These are phyloP conservation scores for Notholithocarpus densiflorus DNA, from an alignment of 306 rosid species.

Conservation along the genomic window DNA sequence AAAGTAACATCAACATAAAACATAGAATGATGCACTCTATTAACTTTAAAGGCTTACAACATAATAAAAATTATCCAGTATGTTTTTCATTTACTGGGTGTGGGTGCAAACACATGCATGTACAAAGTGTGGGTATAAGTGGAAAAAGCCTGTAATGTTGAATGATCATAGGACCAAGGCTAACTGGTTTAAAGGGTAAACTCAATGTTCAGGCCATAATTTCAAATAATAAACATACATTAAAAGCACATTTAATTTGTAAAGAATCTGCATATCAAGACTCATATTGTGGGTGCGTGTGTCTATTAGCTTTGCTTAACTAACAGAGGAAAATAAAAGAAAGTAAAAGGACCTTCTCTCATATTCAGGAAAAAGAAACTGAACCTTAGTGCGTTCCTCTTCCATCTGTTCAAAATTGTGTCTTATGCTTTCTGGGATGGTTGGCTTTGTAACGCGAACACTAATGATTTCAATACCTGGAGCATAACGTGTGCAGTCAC, in stretches of 20 bases:
- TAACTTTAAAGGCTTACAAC: neutral
- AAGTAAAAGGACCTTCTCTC: neutral
- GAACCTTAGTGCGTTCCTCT: slow-evolving; percentile 94
- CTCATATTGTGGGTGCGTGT: neutral
- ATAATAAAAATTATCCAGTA: neutral
- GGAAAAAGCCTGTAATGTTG: no score
- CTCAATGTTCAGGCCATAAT: neutral
- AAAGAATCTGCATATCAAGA: no score
- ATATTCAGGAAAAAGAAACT: slow-evolving; percentile 17
- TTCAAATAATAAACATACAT: neutral
- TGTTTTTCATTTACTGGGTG: neutral
- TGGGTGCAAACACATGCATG: no score
- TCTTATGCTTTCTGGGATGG: slow-evolving; percentile 73
- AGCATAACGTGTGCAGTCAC: slow-evolving; percentile 87
- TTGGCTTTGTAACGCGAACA: slow-evolving; percentile 88
- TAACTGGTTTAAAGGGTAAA: neutral
- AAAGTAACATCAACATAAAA: neutral
- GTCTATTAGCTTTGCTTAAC: no score
- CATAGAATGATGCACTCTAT: neutral
- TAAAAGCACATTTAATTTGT: neutral
- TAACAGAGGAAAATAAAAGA: neutral
- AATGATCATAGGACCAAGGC: neutral
- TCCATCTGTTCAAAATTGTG: slow-evolving; percentile 87
- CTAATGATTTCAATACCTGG: slow-evolving; percentile 85
- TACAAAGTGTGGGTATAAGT: no score